Evolutionary conservation across 1,284 basidiomycete species (phyloP).

Genomic region (Cryptococcus sp.): DNA sequence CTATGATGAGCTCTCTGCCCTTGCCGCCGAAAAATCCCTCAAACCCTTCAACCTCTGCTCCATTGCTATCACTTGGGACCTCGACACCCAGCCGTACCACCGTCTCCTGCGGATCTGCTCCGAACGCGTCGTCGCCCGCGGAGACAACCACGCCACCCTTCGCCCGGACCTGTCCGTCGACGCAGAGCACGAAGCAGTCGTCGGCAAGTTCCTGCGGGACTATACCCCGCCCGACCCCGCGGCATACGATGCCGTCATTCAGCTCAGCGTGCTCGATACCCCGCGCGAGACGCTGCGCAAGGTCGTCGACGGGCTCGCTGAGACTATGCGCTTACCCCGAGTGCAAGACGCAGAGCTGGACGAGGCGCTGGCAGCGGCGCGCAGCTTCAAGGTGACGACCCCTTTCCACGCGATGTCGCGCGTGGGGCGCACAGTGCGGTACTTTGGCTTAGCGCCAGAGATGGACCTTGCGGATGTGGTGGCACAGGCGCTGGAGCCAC

Average conservation of each 20-base stretch:
- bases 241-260: constrained; percentile 65
- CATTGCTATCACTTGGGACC: constrained; percentile 73
- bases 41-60: constrained; percentile 56
- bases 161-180: constrained; percentile 56
- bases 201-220: constrained; percentile 72
- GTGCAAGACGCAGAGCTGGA: constrained; percentile 61
- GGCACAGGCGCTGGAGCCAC: constrained; percentile 34
- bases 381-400: constrained; percentile 35
- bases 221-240: constrained; percentile 63
- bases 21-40: constrained; percentile 26
- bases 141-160: constrained; percentile 79
- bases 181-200: constrained; percentile 70
- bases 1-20: constrained; percentile 62
- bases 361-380: constrained; percentile 59
- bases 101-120: constrained; percentile 68
- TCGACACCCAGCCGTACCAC: constrained; percentile 57
- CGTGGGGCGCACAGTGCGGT: constrained; percentile 56
- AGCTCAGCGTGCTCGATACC: constrained; percentile 60
- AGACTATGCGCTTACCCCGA: constrained; percentile 53
- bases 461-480: constrained; percentile 59
- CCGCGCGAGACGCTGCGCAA: constrained; percentile 59
- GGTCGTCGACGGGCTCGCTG: constrained; percentile 59
- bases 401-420: constrained; percentile 32
- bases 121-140: constrained; percentile 68
- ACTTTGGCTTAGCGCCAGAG: constrained; percentile 74